Percentiles rank a stretch among this genome's conserved stretches.
Conservation (phyloP, 768 basidiomycete genomes). For the Panaeolus cyanescens region DNA sequence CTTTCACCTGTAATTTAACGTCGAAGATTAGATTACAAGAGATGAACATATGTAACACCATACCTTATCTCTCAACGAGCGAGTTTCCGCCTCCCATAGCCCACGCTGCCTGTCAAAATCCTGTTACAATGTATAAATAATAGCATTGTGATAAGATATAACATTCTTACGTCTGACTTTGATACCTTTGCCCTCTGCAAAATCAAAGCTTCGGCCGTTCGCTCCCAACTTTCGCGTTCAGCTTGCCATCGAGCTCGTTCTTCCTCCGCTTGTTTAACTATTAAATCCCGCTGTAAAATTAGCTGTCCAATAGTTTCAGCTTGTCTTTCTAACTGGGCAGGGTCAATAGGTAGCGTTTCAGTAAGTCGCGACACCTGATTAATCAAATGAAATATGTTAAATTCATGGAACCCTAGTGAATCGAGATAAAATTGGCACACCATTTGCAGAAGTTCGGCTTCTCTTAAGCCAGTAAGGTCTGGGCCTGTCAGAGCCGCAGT, state of each 20-base stretch:
- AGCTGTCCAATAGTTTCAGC: conserved; percentile 62
- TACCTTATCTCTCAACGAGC: conserved; percentile 61
- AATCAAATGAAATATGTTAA: background rate
- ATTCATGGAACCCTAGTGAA: background rate
- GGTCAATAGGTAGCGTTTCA: conserved; percentile 35
- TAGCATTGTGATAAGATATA: conserved; percentile 5
- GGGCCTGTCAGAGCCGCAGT: background rate
- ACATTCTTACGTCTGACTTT: conserved; percentile 45
- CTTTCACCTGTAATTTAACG: conserved; percentile 52
- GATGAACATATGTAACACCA: conserved; percentile 12
- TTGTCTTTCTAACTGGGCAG: conserved; percentile 53
- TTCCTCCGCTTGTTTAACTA: conserved; percentile 53
- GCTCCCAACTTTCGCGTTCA: conserved; percentile 65
- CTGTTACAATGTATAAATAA: conserved; percentile 30
- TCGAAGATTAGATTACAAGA: background rate
- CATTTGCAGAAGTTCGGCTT: conserved; percentile 60
- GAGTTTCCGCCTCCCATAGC: conserved; percentile 61
- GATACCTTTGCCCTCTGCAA: conserved; percentile 44
- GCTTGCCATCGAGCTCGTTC: conserved; percentile 62
- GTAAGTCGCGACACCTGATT: conserved; percentile 52
- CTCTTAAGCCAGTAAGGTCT: conserved; percentile 30
- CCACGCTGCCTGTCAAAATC: conserved; percentile 55
- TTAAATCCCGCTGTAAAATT: conserved; percentile 57
- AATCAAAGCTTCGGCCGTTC: conserved; percentile 69
- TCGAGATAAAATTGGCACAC: conserved; percentile 35